A percentile compares a stretch with the other conserved stretches of the same genome.
Conservation (phyloP, 2,329 filamentous ascomycete species). For the Neofusicoccum sp. region DNA sequence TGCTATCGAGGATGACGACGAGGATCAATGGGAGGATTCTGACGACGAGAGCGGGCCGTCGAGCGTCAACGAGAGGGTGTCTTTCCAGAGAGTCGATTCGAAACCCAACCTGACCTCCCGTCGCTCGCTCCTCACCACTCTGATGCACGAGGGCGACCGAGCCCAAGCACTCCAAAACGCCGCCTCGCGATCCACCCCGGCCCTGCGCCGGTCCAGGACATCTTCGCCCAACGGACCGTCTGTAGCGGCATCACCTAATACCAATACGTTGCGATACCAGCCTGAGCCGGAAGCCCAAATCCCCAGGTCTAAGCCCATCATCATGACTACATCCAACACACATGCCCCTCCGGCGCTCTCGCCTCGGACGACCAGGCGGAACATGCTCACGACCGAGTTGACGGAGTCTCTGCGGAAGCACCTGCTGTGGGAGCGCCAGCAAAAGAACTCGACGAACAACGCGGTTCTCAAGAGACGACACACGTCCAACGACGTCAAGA, state of each 20-base stretch:
- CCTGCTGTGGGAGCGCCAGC: slow-evolving; percentile 91
- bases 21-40: slow-evolving; percentile 59
- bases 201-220: slow-evolving; percentile 62
- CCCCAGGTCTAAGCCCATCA: slow-evolving; percentile 79
- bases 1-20: slow-evolving; percentile 63
- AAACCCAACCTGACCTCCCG: slow-evolving; percentile 81
- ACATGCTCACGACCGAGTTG: slow-evolving; percentile 94
- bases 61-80: slow-evolving; percentile 75
- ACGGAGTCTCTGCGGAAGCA: slow-evolving; percentile 91
- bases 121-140: slow-evolving; percentile 84
- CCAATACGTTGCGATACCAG: slow-evolving; percentile 36
- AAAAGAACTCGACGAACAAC: slow-evolving; percentile 87
- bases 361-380: slow-evolving; percentile 85
- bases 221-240: slow-evolving; percentile 70
- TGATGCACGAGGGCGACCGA: slow-evolving; percentile 80
- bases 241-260: slow-evolving; percentile 60
- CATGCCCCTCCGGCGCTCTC: slow-evolving; percentile 75
- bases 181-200: slow-evolving; percentile 60
- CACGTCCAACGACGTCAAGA: slow-evolving; percentile 80
- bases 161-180: slow-evolving; percentile 69
- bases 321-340: slow-evolving; percentile 67
- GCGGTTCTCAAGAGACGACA: slow-evolving; percentile 88
- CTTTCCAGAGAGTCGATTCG: slow-evolving; percentile 92
- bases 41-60: slow-evolving; percentile 79
- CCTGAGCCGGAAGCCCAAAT: slow-evolving; percentile 58